These are phyloP conservation scores for Aspergillus panamensis DNA, from an alignment of 495 filamentous ascomycete species.

Conservation along the genomic window DNA sequence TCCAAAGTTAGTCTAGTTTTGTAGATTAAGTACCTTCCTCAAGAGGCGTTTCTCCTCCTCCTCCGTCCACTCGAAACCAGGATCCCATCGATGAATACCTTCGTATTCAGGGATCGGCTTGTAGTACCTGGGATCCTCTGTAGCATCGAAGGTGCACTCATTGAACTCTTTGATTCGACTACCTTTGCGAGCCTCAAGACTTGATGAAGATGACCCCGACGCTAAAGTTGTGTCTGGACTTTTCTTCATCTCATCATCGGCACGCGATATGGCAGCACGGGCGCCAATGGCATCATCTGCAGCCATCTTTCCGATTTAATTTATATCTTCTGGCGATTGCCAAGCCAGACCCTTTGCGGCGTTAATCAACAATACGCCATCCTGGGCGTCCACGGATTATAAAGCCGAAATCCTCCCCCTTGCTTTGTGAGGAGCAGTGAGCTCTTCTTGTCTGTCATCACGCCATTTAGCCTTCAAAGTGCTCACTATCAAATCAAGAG, in stretches of 20 bases:
- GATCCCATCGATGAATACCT: slow-evolving; percentile 72
- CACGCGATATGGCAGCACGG: slow-evolving; percentile 3
- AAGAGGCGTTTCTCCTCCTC: slow-evolving; percentile 66
- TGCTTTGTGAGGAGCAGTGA: neutral
- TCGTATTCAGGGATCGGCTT: slow-evolving; percentile 62
- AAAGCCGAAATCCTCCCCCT: slow-evolving; percentile 3
- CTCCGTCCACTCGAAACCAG: slow-evolving; percentile 66
- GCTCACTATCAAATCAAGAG: neutral
- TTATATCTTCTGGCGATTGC: neutral
- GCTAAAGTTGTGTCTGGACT: slow-evolving; percentile 4
- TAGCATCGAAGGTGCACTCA: slow-evolving; percentile 37
- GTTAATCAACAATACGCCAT: neutral
- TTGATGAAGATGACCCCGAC: slow-evolving; percentile 28
- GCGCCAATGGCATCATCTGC: slow-evolving; percentile 14
- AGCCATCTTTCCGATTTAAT: slow-evolving; percentile 17
- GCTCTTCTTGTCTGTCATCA: slow-evolving; percentile 11
- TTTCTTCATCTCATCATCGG: slow-evolving; percentile 13
- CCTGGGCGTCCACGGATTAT: slow-evolving; percentile 1
- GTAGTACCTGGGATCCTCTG: slow-evolving; percentile 47
- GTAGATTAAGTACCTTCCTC: slow-evolving; percentile 48
- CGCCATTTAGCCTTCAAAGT: slow-evolving; percentile 13
- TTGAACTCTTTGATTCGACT: slow-evolving; percentile 19
- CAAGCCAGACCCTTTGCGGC: neutral
- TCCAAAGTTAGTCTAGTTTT: neutral
- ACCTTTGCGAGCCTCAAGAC: slow-evolving; percentile 17